Evolutionary conservation across 1,284 basidiomycete species (phyloP).

Genomic region (Trichosporon inkin): DNA sequence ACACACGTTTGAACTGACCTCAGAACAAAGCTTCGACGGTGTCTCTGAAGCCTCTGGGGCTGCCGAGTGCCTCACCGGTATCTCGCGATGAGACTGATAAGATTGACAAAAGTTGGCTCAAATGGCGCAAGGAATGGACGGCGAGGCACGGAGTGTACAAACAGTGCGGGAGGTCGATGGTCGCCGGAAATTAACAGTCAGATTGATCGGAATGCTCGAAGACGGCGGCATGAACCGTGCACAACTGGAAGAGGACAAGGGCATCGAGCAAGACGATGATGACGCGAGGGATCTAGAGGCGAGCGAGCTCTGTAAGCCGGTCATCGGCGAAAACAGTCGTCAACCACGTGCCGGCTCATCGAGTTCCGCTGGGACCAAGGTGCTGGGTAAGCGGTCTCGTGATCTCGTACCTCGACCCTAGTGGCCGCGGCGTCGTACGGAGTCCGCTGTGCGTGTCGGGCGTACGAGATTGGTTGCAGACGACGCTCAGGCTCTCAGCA

Average conservation of each 20-base stretch:
- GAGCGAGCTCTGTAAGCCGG: constrained; percentile 37
- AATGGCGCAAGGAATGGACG: constrained; percentile 48
- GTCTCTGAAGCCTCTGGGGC: constrained; percentile 28
- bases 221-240: constrained; percentile 29
- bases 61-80: constrained; percentile 27
- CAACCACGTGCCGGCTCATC: background rate
- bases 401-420: background rate
- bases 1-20: background rate
- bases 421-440: background rate
- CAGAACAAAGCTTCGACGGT: constrained; percentile 36
- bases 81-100: constrained; percentile 36
- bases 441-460: too few species aligned
- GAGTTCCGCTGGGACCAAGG: background rate
- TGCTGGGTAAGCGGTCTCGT: background rate
- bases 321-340: background rate
- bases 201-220: constrained; percentile 33
- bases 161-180: constrained; percentile 28
- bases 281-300: constrained; percentile 38
- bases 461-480: too few species aligned
- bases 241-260: constrained; percentile 45
- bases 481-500: too few species aligned
- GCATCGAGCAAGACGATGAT: constrained; percentile 40
- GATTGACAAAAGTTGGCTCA: constrained; percentile 43
- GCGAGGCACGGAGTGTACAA: constrained; percentile 45
- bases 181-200: constrained; percentile 13